These are phyloP conservation scores for Tripterygium wilfordii DNA, from an alignment of 177 flowering plant species.

Conservation along the genomic window DNA sequence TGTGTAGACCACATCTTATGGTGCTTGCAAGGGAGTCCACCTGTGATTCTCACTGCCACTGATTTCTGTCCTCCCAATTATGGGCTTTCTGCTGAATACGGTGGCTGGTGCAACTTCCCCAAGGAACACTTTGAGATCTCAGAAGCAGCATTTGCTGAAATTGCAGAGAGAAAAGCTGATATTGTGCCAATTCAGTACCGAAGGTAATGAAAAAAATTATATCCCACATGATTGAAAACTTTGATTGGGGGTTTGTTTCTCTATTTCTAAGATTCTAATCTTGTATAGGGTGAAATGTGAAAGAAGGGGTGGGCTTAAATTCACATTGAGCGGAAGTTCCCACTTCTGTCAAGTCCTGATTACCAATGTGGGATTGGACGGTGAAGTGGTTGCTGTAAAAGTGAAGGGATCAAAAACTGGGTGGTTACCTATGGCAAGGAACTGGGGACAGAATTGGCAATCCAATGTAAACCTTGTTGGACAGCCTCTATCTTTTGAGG, in stretches of 20 bases:
- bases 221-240: no score
- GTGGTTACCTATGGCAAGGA: conserved; percentile 82
- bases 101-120: conserved; percentile 90
- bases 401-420: conserved; percentile 85
- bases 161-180: conserved; percentile 55
- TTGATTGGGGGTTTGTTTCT: not conserved
- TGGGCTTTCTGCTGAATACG: conserved; percentile 66
- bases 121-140: conserved; percentile 77
- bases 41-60: conserved; percentile 66
- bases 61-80: conserved; percentile 85
- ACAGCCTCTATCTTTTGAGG: conserved; percentile 73
- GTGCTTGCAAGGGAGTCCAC: conserved; percentile 73
- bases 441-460: conserved; percentile 94
- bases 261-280: not conserved
- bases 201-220: conserved; percentile 30
- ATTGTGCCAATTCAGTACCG: conserved; percentile 69
- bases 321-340: conserved; percentile 51
- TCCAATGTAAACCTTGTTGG: conserved; percentile 49
- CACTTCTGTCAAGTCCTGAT: conserved; percentile 58
- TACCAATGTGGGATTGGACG: conserved; percentile 66
- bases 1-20: conserved; percentile 65
- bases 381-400: conserved; percentile 67
- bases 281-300: conserved; percentile 63
- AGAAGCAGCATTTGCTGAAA: conserved; percentile 48
- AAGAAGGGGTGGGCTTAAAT: conserved; percentile 65